These are phyloP conservation scores for Halenospora varia DNA, from an alignment of 495 filamentous ascomycete genomes.

Conservation along the genomic window DNA sequence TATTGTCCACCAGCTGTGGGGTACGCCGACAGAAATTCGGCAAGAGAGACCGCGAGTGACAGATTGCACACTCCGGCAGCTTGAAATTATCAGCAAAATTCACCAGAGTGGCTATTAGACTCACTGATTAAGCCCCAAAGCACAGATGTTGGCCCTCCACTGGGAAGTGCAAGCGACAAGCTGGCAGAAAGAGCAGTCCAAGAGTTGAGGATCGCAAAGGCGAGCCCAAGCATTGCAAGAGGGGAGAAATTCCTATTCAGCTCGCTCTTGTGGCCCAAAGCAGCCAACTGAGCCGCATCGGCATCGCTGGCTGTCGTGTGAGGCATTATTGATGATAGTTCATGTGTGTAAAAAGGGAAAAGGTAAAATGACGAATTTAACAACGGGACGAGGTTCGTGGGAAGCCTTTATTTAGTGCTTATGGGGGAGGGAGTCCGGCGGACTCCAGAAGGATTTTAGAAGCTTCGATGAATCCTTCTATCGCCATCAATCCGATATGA, in stretches of 20 bases:
- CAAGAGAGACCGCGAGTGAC: slow-evolving; percentile 40
- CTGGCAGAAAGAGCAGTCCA: slow-evolving; percentile 55
- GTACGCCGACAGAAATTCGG: slow-evolving; percentile 47
- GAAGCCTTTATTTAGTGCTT: not conserved
- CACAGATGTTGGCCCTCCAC: slow-evolving; percentile 41
- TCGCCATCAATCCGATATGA: not conserved
- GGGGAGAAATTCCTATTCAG: slow-evolving; percentile 55
- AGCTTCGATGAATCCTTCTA: not conserved
- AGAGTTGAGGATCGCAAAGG: slow-evolving; percentile 57
- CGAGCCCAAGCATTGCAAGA: slow-evolving; percentile 55
- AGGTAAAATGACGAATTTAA: no score
- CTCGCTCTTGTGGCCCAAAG: slow-evolving; percentile 57
- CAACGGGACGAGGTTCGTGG: no score
- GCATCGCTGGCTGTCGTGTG: not conserved
- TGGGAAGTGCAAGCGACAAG: slow-evolving; percentile 45
- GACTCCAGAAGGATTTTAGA: not conserved
- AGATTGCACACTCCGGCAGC: slow-evolving; percentile 35
- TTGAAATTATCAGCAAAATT: slow-evolving; percentile 13
- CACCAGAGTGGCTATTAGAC: slow-evolving; percentile 15
- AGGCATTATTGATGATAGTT: not conserved
- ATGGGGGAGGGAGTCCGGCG: not conserved
- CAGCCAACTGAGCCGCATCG: slow-evolving; percentile 49
- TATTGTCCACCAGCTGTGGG: slow-evolving; percentile 51
- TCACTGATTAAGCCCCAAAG: slow-evolving; percentile 38
- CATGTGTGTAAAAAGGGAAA: no score